Conservation (phyloP, 805 yeast genomes). For the Teunomyces gatunensis region DNA sequence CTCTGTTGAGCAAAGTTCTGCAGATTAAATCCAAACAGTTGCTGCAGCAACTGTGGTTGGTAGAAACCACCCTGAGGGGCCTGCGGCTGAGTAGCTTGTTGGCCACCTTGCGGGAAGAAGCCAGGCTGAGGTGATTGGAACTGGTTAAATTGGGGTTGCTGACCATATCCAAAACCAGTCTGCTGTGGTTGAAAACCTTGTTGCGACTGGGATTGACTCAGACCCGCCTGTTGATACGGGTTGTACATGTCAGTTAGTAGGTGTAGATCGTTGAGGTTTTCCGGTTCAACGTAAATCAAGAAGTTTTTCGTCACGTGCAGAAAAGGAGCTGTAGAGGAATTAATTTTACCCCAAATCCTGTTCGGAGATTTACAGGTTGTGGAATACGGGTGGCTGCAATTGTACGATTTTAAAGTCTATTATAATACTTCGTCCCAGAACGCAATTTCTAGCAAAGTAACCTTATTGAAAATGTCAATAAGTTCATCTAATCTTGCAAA, state of each 20-base stretch:
- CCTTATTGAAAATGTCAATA: constrained; percentile 57
- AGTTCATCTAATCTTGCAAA: constrained; percentile 48
- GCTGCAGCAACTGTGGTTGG: constrained; percentile 27
- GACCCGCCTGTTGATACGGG: constrained; percentile 30
- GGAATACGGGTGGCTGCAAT: background rate
- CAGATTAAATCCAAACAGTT: constrained; percentile 40
- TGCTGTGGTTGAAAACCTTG: constrained; percentile 24
- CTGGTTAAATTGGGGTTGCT: constrained; percentile 8
- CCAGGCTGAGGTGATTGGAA: constrained; percentile 3
- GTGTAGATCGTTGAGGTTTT: constrained; percentile 1
- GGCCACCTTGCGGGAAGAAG: background rate
- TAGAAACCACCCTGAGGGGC: background rate
- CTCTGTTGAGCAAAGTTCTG: constrained; percentile 15
- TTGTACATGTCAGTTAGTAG: constrained; percentile 30
- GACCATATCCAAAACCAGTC: constrained; percentile 22
- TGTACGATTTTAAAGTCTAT: background rate
- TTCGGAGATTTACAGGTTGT: background rate
- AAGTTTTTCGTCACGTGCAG: background rate
- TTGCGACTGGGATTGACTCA: constrained; percentile 19
- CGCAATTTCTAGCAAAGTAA: constrained; percentile 56
- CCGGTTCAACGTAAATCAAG: background rate
- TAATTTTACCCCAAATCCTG: background rate
- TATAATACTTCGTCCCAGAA: constrained; percentile 60
- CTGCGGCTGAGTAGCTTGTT: constrained; percentile 8
- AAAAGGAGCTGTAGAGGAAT: background rate